Evolutionary conservation across 2,329 filamentous ascomycete species (phyloP).

Genomic region (Cordyceps javanica): DNA sequence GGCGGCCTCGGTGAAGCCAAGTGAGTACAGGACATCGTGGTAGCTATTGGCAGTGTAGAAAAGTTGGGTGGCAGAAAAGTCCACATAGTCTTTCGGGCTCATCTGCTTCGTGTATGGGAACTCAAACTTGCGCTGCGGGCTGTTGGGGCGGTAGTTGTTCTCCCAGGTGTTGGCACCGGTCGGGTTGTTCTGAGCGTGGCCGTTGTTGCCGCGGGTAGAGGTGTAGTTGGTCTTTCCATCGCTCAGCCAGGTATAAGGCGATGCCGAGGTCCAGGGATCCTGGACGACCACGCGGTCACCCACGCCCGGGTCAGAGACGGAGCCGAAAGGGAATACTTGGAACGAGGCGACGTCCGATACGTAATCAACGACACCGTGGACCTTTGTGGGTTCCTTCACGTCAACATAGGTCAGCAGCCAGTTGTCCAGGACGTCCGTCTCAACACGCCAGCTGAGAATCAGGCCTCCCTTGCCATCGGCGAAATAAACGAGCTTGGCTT

Average conservation of each 20-base stretch:
- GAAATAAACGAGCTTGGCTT: constrained; percentile 50
- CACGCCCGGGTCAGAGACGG: constrained; percentile 46
- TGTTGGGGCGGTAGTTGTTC: not conserved
- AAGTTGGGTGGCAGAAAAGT: too few species aligned
- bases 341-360: constrained; percentile 35
- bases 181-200: constrained; percentile 37
- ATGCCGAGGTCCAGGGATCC: constrained; percentile 42
- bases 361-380: constrained; percentile 52
- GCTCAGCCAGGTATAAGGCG: constrained; percentile 48
- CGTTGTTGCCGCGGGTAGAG: constrained; percentile 54
- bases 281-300: constrained; percentile 37
- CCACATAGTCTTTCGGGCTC: not conserved
- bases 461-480: constrained; percentile 34
- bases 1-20: too few species aligned
- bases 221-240: constrained; percentile 43
- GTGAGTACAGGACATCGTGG: too few species aligned
- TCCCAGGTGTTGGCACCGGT: not conserved
- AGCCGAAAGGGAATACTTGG: constrained; percentile 48
- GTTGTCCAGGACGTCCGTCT: constrained; percentile 50
- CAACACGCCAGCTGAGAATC: constrained; percentile 49
- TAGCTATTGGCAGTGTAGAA: too few species aligned
- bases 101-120: not conserved
- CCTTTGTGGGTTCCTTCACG: constrained; percentile 34
- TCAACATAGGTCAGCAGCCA: constrained; percentile 56
- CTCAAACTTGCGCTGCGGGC: not conserved